Percentiles rank a stretch among this genome's conserved stretches.
Evolutionary conservation across 2,329 filamentous ascomycete species (phyloP).

Genomic region (Colletotrichum coccodes): DNA sequence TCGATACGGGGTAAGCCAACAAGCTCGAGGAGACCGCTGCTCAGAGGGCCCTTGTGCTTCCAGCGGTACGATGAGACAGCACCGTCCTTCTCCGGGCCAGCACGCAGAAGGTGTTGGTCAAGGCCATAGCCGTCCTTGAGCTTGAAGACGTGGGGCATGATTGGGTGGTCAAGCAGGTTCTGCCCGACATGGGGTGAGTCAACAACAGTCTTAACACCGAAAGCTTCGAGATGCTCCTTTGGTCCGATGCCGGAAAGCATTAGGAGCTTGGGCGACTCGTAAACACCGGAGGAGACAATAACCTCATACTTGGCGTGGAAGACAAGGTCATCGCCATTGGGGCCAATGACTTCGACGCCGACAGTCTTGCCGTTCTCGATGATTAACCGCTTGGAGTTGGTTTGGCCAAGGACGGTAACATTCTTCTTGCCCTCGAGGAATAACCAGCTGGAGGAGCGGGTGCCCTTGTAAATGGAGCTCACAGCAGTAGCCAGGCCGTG

Average conservation of each 20-base stretch:
- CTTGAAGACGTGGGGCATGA: slow-evolving; percentile 60
- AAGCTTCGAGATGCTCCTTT: slow-evolving; percentile 57
- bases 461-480: slow-evolving; percentile 67
- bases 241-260: slow-evolving; percentile 74
- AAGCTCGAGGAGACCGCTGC: slow-evolving; percentile 57
- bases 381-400: slow-evolving; percentile 62
- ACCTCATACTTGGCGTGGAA: slow-evolving; percentile 61
- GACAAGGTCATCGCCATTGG: slow-evolving; percentile 47
- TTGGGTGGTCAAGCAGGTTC: slow-evolving; percentile 72
- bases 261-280: slow-evolving; percentile 72
- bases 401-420: slow-evolving; percentile 59
- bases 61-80: slow-evolving; percentile 48
- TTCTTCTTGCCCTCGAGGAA: slow-evolving; percentile 65
- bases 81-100: slow-evolving; percentile 44
- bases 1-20: slow-evolving; percentile 69
- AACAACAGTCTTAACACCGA: slow-evolving; percentile 63
- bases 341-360: slow-evolving; percentile 58
- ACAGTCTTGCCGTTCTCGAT: slow-evolving; percentile 56
- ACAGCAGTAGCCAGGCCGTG: slow-evolving; percentile 62
- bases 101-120: slow-evolving; percentile 52
- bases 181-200: slow-evolving; percentile 71
- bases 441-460: slow-evolving; percentile 60
- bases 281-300: slow-evolving; percentile 62
- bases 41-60: slow-evolving; percentile 50
- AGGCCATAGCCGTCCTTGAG: slow-evolving; percentile 52